Conservation (phyloP, 768 basidiomycete genomes). For the Naematelia aurantialba region DNA sequence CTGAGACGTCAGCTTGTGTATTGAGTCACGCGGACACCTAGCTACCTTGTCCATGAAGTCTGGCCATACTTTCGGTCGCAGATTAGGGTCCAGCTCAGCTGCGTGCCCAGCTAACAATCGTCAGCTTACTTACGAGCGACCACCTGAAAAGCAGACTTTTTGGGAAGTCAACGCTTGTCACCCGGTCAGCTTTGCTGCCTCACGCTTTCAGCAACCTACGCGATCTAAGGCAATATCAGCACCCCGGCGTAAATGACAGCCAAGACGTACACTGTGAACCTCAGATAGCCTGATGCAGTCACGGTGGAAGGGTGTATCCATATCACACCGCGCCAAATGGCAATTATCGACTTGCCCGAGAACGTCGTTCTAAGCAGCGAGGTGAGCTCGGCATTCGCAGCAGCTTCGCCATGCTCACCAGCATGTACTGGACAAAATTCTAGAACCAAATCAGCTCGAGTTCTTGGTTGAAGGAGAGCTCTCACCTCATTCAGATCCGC, state of each 20-base stretch:
- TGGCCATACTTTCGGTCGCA: constrained; percentile 41
- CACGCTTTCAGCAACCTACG: constrained; percentile 13
- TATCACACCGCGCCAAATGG: constrained; percentile 42
- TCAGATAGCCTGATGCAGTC: constrained; percentile 38
- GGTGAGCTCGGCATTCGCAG: too few relatives aligned
- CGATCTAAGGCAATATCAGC: constrained; percentile 24
- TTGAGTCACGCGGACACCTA: neutral
- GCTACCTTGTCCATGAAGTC: constrained; percentile 49
- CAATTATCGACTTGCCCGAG: constrained; percentile 48
- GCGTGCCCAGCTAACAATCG: constrained; percentile 35
- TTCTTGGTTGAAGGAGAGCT: neutral
- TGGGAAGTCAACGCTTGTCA: constrained; percentile 45
- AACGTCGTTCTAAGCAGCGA: constrained; percentile 41
- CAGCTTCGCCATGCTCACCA: constrained; percentile 14
- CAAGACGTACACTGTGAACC: constrained; percentile 46
- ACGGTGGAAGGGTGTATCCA: constrained; percentile 19
- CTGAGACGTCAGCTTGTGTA: constrained; percentile 5
- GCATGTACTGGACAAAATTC: constrained; percentile 47
- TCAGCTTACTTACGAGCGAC: neutral
- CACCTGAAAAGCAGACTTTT: constrained; percentile 32
- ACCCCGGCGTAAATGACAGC: neutral
- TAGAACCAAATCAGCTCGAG: constrained; percentile 15
- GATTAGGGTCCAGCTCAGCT: constrained; percentile 23
- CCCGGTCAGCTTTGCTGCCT: neutral
- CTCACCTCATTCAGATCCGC: constrained; percentile 39